Evolutionary conservation across 2,329 filamentous ascomycete genomes (phyloP).

Genomic region (Talaromyces islandicus): DNA sequence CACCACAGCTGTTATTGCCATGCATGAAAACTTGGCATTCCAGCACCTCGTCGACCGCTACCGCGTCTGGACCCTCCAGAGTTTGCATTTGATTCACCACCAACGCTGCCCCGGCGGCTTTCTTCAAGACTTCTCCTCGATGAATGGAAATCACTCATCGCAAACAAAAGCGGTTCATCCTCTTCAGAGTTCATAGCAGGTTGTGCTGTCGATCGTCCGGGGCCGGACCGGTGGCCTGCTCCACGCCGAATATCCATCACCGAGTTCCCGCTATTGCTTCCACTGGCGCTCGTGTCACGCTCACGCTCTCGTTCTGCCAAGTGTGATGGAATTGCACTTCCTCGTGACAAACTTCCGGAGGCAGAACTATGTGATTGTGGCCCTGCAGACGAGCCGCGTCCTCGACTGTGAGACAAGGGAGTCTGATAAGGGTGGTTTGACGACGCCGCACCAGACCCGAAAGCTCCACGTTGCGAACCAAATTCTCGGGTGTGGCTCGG

Average conservation of each 20-base stretch:
- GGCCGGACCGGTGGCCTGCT: slow-evolving; percentile 27
- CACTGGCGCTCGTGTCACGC: slow-evolving; percentile 33
- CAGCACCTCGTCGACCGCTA: slow-evolving; percentile 28
- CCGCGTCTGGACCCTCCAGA: slow-evolving; percentile 26
- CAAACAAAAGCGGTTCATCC: slow-evolving; percentile 40
- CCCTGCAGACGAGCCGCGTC: slow-evolving; percentile 31
- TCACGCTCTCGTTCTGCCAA: slow-evolving; percentile 31
- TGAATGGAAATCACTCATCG: slow-evolving; percentile 41
- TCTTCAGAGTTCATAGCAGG: slow-evolving; percentile 30
- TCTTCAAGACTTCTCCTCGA: slow-evolving; percentile 39
- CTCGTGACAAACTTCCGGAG: slow-evolving; percentile 35
- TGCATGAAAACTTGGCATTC: slow-evolving; percentile 26
- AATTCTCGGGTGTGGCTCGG: slow-evolving; percentile 15
- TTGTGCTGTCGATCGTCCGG: slow-evolving; percentile 24
- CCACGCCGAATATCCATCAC: slow-evolving; percentile 30
- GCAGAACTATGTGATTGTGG: slow-evolving; percentile 34
- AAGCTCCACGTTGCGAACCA: slow-evolving; percentile 16
- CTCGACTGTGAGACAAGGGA: slow-evolving; percentile 31
- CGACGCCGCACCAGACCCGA: slow-evolving; percentile 18
- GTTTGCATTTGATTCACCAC: slow-evolving; percentile 21
- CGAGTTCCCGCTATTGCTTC: slow-evolving; percentile 34
- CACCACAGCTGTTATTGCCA: slow-evolving; percentile 22
- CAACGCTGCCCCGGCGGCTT: slow-evolving; percentile 27
- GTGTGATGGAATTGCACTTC: slow-evolving; percentile 24
- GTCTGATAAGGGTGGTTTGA: slow-evolving; percentile 32